These are phyloP conservation scores for Paspalum notatum DNA, from an alignment of 176 grass and related monocot species.

Conservation along the genomic window DNA sequence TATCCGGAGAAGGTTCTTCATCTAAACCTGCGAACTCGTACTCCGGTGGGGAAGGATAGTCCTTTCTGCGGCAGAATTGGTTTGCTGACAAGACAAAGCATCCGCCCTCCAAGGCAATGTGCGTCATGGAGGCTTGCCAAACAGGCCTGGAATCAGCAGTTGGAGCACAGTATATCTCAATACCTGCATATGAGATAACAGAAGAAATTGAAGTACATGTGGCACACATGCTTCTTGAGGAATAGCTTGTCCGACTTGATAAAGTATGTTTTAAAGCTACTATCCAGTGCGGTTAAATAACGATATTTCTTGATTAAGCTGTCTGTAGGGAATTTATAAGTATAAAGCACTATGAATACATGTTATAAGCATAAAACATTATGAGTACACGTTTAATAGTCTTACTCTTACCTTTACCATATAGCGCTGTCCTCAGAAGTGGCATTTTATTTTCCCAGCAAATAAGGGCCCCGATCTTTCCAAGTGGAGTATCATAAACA, in stretches of 20 bases:
- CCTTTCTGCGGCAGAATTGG: constrained; percentile 86
- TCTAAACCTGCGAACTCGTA: constrained; percentile 64
- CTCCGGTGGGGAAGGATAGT: constrained; percentile 82
- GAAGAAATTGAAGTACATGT: constrained; percentile 2
- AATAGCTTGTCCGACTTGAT: background rate
- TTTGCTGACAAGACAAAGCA: constrained; percentile 94
- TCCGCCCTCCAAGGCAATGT: constrained; percentile 88
- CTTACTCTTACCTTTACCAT: constrained; percentile 79
- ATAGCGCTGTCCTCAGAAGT: constrained; percentile 79
- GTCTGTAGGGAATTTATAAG: background rate
- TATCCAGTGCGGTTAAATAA: too few species aligned
- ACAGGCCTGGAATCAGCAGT: constrained; percentile 84
- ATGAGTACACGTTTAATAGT: too few species aligned
- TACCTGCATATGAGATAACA: constrained; percentile 49
- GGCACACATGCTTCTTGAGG: background rate
- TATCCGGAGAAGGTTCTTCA: constrained; percentile 80
- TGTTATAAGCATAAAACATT: too few species aligned
- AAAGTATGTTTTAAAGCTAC: too few species aligned
- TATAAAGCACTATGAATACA: background rate
- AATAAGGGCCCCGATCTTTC: constrained; percentile 93
- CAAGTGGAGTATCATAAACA: constrained; percentile 90
- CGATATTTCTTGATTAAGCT: too few species aligned
- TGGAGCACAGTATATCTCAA: constrained; percentile 94
- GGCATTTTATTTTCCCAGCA: constrained; percentile 99
- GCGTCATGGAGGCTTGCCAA: constrained; percentile 92